Evolutionary conservation across 495 filamentous ascomycete species (phyloP), one percentile per base, ranked within the genome.

Genomic region (Hypoxylon perforatum): DNA sequence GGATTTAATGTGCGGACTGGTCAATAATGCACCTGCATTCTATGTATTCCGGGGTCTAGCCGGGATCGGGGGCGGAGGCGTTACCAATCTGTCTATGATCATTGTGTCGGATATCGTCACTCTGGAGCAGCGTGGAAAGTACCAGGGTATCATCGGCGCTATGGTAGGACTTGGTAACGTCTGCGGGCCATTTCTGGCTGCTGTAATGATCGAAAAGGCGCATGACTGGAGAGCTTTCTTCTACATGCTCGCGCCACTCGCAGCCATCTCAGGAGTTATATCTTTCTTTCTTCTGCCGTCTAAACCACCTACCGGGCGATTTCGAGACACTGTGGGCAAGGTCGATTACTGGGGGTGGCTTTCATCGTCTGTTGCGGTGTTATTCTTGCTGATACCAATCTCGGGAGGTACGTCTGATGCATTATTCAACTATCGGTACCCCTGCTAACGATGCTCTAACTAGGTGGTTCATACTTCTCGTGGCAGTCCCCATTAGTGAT

Each of bases 41-140:
- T 82, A 94, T 44, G 82, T 84, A 0, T 91, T 88, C 18, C 78
- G 92, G 70, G 87, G 87, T 0, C 77, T 95, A 38, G 91, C 94
- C 67, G 92, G 92, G 56, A 77, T 90, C 21, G 92, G 90, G 11
- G 90, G 88, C 42, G 92, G 92, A 56, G 92, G 92, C 0, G 72
- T 80, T 35, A 70, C 50, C 15, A 69, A 65, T 19, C 56, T 78
- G 2, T 46, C 65, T 3, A 71, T 75, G 75, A 79, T 79, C 28
- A 76, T 73, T 44, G 62, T 77, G 0, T 72, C 71, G 9, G 77
- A 78, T 44, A 56, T 79, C 22, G 69, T 76, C 6, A 79, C 71
- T 0, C 44, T 79, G 19, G 63, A 73, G 44, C 65, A 78, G 7
- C 57, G 77, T 8, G 76, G 77, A n/a, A 73, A 76, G 45, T 78